These are phyloP conservation scores for Trifolium dubium DNA, from an alignment of 306 rosid species.

Conservation along the genomic window DNA sequence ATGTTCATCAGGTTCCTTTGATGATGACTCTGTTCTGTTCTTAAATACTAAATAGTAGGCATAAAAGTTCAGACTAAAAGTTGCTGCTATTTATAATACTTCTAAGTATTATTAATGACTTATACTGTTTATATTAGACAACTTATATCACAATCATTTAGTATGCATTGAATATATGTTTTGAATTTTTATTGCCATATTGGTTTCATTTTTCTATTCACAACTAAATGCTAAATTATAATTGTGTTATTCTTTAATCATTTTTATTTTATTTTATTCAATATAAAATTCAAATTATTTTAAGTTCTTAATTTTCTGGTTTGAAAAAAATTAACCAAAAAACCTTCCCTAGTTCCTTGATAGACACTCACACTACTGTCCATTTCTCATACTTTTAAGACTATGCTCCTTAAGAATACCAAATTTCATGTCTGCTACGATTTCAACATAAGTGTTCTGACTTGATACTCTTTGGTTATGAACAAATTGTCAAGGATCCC, in stretches of 20 bases:
- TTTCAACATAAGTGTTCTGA: conserved; percentile 11
- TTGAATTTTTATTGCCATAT: neutral
- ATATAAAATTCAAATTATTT: conserved; percentile 14
- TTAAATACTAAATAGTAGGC: conserved; percentile 19
- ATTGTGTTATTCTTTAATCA: conserved; percentile 2
- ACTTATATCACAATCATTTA: conserved; percentile 20
- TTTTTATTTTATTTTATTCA: conserved; percentile 19
- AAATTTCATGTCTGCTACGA: conserved; percentile 6
- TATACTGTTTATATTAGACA: neutral
- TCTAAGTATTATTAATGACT: neutral
- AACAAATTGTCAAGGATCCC: conserved; percentile 71
- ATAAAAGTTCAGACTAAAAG: conserved; percentile 19
- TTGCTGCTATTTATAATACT: neutral
- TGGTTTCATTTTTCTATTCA: conserved; percentile 29
- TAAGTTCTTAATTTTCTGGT: conserved; percentile 11
- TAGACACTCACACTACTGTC: conserved; percentile 14
- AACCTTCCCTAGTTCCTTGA: neutral
- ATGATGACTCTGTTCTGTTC: conserved; percentile 14
- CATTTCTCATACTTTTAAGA: conserved; percentile 16
- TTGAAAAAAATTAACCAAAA: conserved; percentile 6
- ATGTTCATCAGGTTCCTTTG: conserved; percentile 35
- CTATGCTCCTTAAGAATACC: conserved; percentile 12
- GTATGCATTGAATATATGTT: neutral
- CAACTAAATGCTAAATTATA: conserved; percentile 28
- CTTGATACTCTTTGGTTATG: conserved; percentile 34